phyloP scores from a whole-genome alignment of 257 asterid genomes.

The Plantago ovata region DNA sequence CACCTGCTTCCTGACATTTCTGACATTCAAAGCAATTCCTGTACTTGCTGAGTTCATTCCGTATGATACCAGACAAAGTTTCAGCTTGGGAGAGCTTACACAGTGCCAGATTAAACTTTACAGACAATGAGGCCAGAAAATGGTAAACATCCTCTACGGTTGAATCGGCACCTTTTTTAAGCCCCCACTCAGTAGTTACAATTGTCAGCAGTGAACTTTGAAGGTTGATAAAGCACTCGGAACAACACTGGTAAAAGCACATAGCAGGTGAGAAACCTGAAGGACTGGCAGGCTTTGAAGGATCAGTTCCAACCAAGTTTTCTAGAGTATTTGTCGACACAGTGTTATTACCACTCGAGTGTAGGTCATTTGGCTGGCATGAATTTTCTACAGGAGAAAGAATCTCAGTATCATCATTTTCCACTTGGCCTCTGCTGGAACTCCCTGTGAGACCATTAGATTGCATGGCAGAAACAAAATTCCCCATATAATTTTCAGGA shows the following conservation, averaged over 20 bases:
- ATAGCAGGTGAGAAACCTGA: constrained; percentile 21
- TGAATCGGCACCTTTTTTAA: constrained; percentile 26
- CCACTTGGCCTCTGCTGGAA: constrained; percentile 24
- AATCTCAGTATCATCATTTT: constrained; percentile 23
- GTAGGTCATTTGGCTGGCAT: constrained; percentile 16
- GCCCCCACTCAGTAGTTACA: constrained; percentile 37
- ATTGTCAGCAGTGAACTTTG: constrained; percentile 34
- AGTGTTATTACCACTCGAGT: constrained; percentile 22
- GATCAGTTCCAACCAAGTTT: constrained; percentile 21
- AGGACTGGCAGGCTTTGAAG: constrained; percentile 19
- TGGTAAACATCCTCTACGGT: constrained; percentile 69
- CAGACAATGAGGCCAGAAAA: constrained; percentile 63
- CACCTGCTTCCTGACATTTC: constrained; percentile 17
- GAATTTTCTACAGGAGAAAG: constrained; percentile 20
- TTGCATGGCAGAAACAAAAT: constrained; percentile 23
- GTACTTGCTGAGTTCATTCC: constrained; percentile 16
- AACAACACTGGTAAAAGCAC: constrained; percentile 68
- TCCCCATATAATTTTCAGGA: constrained; percentile 23
- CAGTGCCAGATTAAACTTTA: constrained; percentile 55
- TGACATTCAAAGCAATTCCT: constrained; percentile 20
- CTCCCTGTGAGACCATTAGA: constrained; percentile 44
- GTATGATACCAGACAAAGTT: constrained; percentile 16
- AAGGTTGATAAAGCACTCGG: constrained; percentile 58
- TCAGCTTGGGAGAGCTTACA: constrained; percentile 34
- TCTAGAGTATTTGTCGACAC: constrained; percentile 21